Evolutionary conservation across 306 rosid species (phyloP).

Genomic region (Hippophae rhamnoides): DNA sequence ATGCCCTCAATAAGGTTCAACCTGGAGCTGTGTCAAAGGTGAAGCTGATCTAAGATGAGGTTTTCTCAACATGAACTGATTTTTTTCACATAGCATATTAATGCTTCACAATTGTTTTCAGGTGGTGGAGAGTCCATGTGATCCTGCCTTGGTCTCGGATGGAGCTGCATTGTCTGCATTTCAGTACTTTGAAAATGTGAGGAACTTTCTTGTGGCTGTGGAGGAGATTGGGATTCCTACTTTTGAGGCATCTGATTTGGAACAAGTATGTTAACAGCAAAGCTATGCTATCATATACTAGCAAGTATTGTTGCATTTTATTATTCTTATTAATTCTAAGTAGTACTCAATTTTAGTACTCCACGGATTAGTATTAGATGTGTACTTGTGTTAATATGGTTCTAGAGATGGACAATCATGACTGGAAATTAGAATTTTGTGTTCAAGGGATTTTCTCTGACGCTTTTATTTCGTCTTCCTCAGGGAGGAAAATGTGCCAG

Average conservation of each 20-base stretch:
- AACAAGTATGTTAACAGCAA: slow-evolving; percentile 54
- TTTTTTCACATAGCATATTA: background rate
- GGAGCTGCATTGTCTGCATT: slow-evolving; percentile 85
- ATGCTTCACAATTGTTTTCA: slow-evolving; percentile 11
- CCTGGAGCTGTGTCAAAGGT: slow-evolving; percentile 86
- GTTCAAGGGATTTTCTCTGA: background rate
- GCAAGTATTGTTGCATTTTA: background rate
- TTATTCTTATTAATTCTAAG: background rate
- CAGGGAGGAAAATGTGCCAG: slow-evolving; percentile 88
- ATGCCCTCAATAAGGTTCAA: slow-evolving; percentile 73
- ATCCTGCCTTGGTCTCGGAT: slow-evolving; percentile 67
- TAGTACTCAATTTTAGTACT: too few relatives aligned
- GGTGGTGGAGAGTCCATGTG: slow-evolving; percentile 94
- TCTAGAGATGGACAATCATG: background rate
- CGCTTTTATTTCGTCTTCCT: background rate
- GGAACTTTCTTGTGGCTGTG: slow-evolving; percentile 75
- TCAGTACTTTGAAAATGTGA: slow-evolving; percentile 90
- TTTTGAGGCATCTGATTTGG: slow-evolving; percentile 92
- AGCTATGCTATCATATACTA: background rate
- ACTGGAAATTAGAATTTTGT: too few relatives aligned
- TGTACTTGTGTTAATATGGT: background rate
- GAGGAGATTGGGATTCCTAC: slow-evolving; percentile 81
- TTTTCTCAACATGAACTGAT: background rate
- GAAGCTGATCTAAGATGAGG: slow-evolving; percentile 7
- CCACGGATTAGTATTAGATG: too few relatives aligned